Evolutionary conservation across 768 basidiomycete genomes (phyloP).

Genomic region (Lyophyllum decastes): DNA sequence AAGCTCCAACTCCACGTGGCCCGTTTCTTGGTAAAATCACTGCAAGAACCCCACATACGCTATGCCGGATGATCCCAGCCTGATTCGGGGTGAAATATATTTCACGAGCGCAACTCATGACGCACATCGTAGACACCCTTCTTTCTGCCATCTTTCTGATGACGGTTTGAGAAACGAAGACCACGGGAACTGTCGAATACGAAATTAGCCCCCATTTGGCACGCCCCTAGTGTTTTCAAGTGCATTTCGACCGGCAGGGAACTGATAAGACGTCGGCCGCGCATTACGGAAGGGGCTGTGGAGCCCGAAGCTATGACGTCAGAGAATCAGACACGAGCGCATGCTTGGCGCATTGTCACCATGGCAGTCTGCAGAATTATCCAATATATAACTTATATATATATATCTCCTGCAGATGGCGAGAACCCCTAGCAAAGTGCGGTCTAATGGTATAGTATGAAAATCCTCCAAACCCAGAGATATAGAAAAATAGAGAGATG

Average conservation of each 20-base stretch:
- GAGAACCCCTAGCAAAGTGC: neutral
- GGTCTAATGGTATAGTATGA: neutral
- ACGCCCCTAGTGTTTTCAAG: neutral
- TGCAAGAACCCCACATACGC: neutral
- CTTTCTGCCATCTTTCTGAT: neutral
- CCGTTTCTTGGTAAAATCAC: neutral
- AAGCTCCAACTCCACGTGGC: constrained; percentile 13
- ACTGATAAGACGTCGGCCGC: constrained; percentile 1
- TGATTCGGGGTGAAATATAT: neutral
- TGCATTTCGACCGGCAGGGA: neutral
- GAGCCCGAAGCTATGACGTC: constrained; percentile 8
- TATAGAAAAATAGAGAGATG: neutral
- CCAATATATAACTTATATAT: too few species aligned
- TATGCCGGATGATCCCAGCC: neutral
- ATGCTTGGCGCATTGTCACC: too few species aligned
- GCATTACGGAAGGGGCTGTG: neutral
- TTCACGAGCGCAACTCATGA: neutral
- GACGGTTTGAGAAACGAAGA: neutral
- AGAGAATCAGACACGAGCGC: neutral
- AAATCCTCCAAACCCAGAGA: neutral
- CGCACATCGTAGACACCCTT: neutral
- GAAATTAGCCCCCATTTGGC: neutral
- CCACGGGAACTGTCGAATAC: neutral
- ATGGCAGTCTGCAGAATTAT: too few species aligned
- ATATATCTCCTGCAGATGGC: too few species aligned